These are phyloP conservation scores for Terfezia claveryi DNA, from an alignment of 495 filamentous ascomycete species.

Conservation along the genomic window DNA sequence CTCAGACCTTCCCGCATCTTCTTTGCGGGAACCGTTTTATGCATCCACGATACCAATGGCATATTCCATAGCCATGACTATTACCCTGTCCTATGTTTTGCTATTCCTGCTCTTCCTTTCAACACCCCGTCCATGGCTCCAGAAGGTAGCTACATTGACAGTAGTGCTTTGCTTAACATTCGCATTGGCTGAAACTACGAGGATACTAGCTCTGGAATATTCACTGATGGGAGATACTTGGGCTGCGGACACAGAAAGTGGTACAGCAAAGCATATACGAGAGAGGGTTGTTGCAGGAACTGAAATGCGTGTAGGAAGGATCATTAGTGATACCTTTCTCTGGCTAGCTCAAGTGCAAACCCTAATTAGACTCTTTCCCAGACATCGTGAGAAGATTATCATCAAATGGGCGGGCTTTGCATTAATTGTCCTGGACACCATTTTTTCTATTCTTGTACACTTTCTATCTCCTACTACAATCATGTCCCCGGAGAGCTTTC, in stretches of 20 bases:
- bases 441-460: slow-evolving; percentile 71
- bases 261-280: slow-evolving; percentile 38
- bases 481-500: slow-evolving; percentile 43
- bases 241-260: slow-evolving; percentile 29
- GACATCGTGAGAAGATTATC: slow-evolving; percentile 89
- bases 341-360: slow-evolving; percentile 98
- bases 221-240: slow-evolving; percentile 24
- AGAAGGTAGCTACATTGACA: slow-evolving; percentile 76
- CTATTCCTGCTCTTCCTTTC: slow-evolving; percentile 77
- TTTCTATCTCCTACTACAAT: slow-evolving; percentile 43
- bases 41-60: slow-evolving; percentile 74
- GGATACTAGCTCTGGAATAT: slow-evolving; percentile 62
- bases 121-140: slow-evolving; percentile 81
- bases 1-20: background rate
- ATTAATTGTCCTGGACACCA: slow-evolving; percentile 69
- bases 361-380: slow-evolving; percentile 79
- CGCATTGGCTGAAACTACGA: slow-evolving; percentile 73
- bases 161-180: slow-evolving; percentile 86
- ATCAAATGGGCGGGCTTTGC: slow-evolving; percentile 98
- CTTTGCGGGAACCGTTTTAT: slow-evolving; percentile 64
- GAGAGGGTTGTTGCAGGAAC: slow-evolving; percentile 53
- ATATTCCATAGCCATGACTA: slow-evolving; percentile 77
- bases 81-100: slow-evolving; percentile 78
- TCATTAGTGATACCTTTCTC: slow-evolving; percentile 83
- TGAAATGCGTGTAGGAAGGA: slow-evolving; percentile 67